phyloP scores from a whole-genome alignment of 305 asterid genomes.

The Ilex paraguariensis region DNA sequence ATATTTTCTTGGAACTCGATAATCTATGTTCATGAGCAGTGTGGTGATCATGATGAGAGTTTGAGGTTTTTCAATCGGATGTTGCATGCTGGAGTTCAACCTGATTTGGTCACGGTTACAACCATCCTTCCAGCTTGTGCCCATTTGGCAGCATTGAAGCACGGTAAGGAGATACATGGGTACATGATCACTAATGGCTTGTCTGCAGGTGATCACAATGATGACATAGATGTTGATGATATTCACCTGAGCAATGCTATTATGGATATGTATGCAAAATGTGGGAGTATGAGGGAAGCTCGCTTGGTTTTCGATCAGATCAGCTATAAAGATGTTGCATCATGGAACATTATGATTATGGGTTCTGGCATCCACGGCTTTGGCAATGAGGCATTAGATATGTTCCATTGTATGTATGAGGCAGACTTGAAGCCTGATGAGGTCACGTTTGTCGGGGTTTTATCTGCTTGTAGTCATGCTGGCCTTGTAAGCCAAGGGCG shows the following conservation, averaged over 20 bases:
- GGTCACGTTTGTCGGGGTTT: constrained; percentile 66
- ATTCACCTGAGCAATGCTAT: constrained; percentile 52
- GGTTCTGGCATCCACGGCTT: constrained; percentile 78
- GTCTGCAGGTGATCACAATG: constrained; percentile 10
- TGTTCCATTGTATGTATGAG: constrained; percentile 54
- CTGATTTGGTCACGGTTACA: constrained; percentile 71
- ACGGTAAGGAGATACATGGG: constrained; percentile 68
- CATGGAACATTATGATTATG: constrained; percentile 89
- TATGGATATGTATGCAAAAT: constrained; percentile 88
- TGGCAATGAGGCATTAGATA: constrained; percentile 56
- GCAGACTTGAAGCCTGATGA: constrained; percentile 57
- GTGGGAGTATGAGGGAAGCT: constrained; percentile 75
- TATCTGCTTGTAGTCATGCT: constrained; percentile 84
- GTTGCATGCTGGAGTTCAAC: constrained; percentile 42
- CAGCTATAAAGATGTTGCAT: constrained; percentile 55
- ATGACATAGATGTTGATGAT: constrained; percentile 12
- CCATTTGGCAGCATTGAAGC: constrained; percentile 53
- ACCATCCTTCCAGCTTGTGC: constrained; percentile 76
- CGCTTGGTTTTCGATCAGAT: constrained; percentile 46
- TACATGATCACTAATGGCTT: constrained; percentile 46
- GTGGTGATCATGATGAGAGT: constrained; percentile 67
- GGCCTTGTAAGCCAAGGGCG: constrained; percentile 56
- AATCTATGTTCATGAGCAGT: constrained; percentile 64
- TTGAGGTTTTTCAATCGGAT: constrained; percentile 49
- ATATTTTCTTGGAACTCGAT: constrained; percentile 84